phyloP scores from a whole-genome alignment of 495 filamentous ascomycete genomes.

The Podospora australis region DNA sequence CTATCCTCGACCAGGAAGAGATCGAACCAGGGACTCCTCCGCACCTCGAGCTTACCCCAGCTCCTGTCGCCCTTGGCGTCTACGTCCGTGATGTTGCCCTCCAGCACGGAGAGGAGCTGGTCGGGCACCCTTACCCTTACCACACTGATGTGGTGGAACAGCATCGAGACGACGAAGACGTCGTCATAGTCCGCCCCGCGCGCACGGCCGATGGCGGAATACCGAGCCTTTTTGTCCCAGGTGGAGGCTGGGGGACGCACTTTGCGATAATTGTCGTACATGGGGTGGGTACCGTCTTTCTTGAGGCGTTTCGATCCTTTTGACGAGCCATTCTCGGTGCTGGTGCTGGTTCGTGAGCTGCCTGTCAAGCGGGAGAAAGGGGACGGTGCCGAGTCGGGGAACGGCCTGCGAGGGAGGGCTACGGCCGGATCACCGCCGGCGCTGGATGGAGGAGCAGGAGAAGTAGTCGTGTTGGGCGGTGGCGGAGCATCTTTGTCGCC shows the following conservation, averaged over 20 bases:
- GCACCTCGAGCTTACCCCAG: conserved; percentile 55
- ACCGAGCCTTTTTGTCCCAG: conserved; percentile 75
- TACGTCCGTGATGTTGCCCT: conserved; percentile 25
- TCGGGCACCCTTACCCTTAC: conserved; percentile 66
- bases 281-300: conserved; percentile 40
- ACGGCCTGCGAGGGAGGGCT: background rate
- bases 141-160: conserved; percentile 79
- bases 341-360: background rate
- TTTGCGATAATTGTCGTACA: conserved; percentile 53
- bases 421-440: no score
- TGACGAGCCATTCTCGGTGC: conserved; percentile 15
- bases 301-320: conserved; percentile 43
- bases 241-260: conserved; percentile 54
- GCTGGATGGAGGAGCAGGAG: conserved; percentile 3
- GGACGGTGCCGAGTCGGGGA: background rate
- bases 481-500: conserved; percentile 39
- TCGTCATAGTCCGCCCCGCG: conserved; percentile 44
- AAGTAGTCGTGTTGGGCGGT: background rate
- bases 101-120: conserved; percentile 52
- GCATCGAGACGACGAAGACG: conserved; percentile 73
- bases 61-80: conserved; percentile 16
- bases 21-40: conserved; percentile 73
- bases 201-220: conserved; percentile 63
- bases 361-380: background rate
- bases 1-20: conserved; percentile 63